Conservation (phyloP, 163 green algal genomes). For the Scenedesmus sp. region DNA sequence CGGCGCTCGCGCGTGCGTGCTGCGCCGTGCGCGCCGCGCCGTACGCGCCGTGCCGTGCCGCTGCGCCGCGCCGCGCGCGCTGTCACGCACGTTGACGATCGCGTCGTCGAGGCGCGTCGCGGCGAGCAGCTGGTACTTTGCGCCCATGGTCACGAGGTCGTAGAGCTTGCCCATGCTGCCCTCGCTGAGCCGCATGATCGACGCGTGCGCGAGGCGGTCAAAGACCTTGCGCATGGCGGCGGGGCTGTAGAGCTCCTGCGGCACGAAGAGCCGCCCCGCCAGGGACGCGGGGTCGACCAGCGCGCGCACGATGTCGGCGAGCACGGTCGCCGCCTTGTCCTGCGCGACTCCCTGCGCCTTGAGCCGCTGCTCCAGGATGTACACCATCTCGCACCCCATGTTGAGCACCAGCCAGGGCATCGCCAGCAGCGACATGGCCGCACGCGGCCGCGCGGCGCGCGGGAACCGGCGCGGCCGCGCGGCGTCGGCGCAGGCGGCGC, state of each 20-base stretch:
- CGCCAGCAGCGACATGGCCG: slow-evolving; percentile 61
- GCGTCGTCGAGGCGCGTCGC: slow-evolving; percentile 53
- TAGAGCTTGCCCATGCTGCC: slow-evolving; percentile 86
- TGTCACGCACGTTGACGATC: too few species aligned
- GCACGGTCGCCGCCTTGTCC: slow-evolving; percentile 68
- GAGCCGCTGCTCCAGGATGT: slow-evolving; percentile 79
- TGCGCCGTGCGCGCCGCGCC: too few species aligned
- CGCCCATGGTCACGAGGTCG: slow-evolving; percentile 85
- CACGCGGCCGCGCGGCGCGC: too few species aligned
- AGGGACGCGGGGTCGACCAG: slow-evolving; percentile 68
- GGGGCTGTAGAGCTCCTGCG: slow-evolving; percentile 68
- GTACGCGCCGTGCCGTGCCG: too few species aligned
- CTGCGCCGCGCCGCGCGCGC: too few species aligned
- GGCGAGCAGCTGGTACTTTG: slow-evolving; percentile 80
- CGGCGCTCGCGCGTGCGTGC: too few species aligned
- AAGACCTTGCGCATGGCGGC: slow-evolving; percentile 68
- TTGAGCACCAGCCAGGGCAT: slow-evolving; percentile 78
- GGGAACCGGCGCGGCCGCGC: too few species aligned
- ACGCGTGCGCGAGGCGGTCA: slow-evolving; percentile 74
- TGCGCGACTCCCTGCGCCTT: slow-evolving; percentile 69
- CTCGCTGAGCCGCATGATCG: slow-evolving; percentile 80
- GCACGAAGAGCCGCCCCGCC: slow-evolving; percentile 64
- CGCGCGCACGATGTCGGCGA: slow-evolving; percentile 70
- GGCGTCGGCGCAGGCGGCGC: too few species aligned
- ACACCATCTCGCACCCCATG: slow-evolving; percentile 79